phyloP scores from a whole-genome alignment of 495 filamentous ascomycete species.

The Penicillium pulvis region DNA sequence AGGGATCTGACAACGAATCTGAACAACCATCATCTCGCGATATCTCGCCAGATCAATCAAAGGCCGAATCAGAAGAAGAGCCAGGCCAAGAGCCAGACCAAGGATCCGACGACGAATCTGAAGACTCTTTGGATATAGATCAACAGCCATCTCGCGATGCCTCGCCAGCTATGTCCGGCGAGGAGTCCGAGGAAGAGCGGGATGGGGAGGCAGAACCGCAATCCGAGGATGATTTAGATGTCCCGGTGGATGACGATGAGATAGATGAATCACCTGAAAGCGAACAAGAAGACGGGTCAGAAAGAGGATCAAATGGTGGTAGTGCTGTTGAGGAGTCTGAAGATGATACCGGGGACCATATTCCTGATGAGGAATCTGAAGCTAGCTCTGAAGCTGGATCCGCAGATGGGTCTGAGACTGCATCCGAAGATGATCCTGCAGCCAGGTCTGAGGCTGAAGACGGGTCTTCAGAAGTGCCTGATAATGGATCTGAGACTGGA shows the following conservation, averaged over 20 bases:
- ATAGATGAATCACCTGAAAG: not conserved
- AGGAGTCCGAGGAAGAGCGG: not conserved
- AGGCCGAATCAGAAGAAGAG: not conserved
- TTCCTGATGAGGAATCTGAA: no score
- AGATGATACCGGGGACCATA: no score
- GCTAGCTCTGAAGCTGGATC: no score
- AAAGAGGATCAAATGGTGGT: not conserved
- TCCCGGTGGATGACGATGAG: not conserved
- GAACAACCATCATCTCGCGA: no score
- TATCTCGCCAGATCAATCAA: not conserved
- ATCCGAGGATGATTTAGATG: not conserved
- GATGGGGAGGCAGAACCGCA: not conserved
- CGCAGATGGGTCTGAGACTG: not conserved
- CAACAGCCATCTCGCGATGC: no score
- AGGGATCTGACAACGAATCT: no score
- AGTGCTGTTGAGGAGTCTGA: not conserved
- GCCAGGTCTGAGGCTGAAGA: no score
- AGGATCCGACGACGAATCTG: not conserved
- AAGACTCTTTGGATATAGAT: not conserved
- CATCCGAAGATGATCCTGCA: not conserved
- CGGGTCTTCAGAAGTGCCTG: no score
- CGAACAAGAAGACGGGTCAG: not conserved
- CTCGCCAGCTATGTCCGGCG: no score
- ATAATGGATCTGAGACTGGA: not conserved
- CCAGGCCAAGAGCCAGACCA: not conserved